Evolutionary conservation across 306 rosid species (phyloP).

Genomic region (Sicyos edulis): DNA sequence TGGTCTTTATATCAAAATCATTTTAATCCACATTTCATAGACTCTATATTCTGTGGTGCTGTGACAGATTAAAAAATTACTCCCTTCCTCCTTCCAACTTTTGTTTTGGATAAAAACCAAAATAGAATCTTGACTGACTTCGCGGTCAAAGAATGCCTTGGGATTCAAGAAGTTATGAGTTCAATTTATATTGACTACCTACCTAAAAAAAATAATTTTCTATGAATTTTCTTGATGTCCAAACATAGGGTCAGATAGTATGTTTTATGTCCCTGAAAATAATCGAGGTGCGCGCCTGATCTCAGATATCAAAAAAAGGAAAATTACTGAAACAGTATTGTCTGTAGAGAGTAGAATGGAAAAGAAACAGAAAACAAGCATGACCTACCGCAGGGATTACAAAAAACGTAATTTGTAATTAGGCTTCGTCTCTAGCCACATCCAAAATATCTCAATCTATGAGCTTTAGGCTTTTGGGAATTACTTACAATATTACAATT

Average conservation of each 20-base stretch:
- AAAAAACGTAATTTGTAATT: not conserved
- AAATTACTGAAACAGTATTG: not conserved
- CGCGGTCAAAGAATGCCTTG: too few species aligned
- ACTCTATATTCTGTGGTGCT: not conserved
- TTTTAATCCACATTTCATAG: not conserved
- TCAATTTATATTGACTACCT: too few species aligned
- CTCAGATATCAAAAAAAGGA: too few species aligned
- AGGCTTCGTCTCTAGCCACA: not conserved
- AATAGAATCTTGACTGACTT: too few species aligned
- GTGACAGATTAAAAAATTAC: not conserved
- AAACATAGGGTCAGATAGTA: too few species aligned
- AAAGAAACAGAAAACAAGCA: not conserved
- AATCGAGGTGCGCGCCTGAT: too few species aligned
- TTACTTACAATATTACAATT: not conserved
- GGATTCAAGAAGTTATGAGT: too few species aligned
- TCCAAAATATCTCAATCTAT: not conserved
- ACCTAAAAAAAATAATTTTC: too few species aligned
- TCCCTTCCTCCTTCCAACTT: not conserved
- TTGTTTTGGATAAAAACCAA: not conserved
- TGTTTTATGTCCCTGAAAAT: too few species aligned
- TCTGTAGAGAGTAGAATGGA: not conserved
- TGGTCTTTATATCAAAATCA: slow-evolving; percentile 14
- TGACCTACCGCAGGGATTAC: not conserved
- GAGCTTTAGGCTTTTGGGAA: not conserved
- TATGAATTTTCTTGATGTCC: too few species aligned